Conservation (phyloP, 371 early-diverging fungal genomes). For the Thermomucor indicae-seudaticae region DNA sequence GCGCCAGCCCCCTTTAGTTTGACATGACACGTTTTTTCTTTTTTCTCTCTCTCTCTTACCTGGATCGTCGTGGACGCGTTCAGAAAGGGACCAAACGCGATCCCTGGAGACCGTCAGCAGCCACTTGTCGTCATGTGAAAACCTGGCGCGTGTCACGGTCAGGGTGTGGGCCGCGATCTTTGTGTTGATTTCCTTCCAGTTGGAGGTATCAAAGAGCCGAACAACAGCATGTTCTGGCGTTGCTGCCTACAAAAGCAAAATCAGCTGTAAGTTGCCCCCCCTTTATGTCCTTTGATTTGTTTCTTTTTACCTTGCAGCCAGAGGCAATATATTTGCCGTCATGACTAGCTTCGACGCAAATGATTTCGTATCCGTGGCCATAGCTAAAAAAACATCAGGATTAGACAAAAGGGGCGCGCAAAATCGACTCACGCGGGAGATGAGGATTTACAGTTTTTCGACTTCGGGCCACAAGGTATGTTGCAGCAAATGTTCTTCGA, state of each 20-base stretch:
- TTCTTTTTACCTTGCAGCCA: conserved; percentile 64
- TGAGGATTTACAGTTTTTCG: conserved; percentile 70
- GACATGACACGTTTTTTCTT: background rate
- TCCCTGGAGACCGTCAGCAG: conserved; percentile 88
- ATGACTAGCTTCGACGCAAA: conserved; percentile 68
- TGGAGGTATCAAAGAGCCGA: conserved; percentile 65
- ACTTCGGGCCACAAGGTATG: conserved; percentile 97
- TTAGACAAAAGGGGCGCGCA: background rate
- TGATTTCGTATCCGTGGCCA: conserved; percentile 92
- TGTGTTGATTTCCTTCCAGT: conserved; percentile 65
- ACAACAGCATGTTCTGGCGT: conserved; percentile 75
- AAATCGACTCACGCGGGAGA: background rate
- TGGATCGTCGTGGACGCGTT: conserved; percentile 37
- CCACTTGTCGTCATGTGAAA: conserved; percentile 70
- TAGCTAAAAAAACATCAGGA: conserved; percentile 32
- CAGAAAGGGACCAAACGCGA: conserved; percentile 82
- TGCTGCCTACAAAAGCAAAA: conserved; percentile 44
- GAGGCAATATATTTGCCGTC: conserved; percentile 77
- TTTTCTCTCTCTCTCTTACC: conserved; percentile 8
- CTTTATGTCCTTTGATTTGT: background rate
- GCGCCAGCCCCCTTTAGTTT: background rate
- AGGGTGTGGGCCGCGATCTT: conserved; percentile 75
- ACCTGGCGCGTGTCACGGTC: conserved; percentile 81
- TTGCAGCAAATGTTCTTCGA: conserved; percentile 85
- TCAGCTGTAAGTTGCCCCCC: background rate